These are phyloP conservation scores for Boehmeria nivea DNA, from an alignment of 306 rosid species.

Conservation along the genomic window DNA sequence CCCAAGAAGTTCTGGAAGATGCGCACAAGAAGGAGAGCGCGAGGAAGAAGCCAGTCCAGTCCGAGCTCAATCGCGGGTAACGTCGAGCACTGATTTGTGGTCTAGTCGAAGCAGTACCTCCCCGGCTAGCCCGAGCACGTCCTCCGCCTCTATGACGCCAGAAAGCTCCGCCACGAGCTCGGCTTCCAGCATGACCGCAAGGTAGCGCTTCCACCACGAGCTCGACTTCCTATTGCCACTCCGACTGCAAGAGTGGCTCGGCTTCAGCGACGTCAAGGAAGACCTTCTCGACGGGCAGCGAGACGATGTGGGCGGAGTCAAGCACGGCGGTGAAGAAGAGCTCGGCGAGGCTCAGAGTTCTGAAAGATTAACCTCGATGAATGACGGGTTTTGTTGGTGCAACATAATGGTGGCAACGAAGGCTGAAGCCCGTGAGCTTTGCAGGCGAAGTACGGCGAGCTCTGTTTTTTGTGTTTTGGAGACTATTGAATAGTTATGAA, in stretches of 20 bases:
- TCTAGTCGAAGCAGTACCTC: conserved; percentile 50
- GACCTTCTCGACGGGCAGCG: conserved; percentile 52
- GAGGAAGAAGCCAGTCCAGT: conserved; percentile 52
- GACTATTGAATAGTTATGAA: no score
- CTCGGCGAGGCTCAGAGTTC: no score
- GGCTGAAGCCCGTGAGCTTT: no score
- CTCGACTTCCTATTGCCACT: conserved; percentile 66
- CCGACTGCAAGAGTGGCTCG: conserved; percentile 68
- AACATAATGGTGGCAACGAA: no score
- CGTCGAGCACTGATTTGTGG: conserved; percentile 35
- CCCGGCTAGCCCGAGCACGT: conserved; percentile 66
- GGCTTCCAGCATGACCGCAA: conserved; percentile 92
- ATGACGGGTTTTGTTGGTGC: no score
- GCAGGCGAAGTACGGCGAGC: no score
- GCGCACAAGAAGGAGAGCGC: conserved; percentile 50
- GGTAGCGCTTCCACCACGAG: conserved; percentile 47
- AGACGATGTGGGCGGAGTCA: no score
- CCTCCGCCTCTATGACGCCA: conserved; percentile 82
- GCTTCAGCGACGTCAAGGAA: conserved; percentile 78
- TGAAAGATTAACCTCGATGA: no score
- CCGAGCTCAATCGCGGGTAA: conserved; percentile 56
- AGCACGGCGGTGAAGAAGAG: no score
- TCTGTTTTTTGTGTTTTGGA: no score
- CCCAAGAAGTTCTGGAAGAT: conserved; percentile 53
- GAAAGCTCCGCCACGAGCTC: conserved; percentile 82